phyloP scores from a whole-genome alignment of 2,329 filamentous ascomycete species.

The Alternaria dauci region DNA sequence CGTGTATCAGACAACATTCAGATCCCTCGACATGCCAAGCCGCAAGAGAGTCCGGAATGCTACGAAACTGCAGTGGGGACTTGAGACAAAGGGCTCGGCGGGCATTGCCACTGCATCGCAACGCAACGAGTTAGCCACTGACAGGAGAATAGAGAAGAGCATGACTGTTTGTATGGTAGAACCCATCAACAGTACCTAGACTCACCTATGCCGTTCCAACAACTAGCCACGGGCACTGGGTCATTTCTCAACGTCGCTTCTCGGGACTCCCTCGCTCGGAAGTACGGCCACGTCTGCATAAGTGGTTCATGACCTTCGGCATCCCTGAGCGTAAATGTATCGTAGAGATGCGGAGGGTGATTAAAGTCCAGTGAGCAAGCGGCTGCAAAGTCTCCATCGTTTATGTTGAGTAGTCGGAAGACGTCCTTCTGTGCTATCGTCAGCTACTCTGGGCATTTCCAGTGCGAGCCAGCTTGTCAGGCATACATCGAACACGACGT shows the following conservation, averaged over 20 bases:
- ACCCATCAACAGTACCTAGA: not conserved
- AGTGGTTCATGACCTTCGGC: constrained; percentile 58
- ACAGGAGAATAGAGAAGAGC: not conserved
- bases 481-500: not conserved
- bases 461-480: not conserved
- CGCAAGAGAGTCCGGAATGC: constrained; percentile 67
- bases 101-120: not conserved
- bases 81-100: not conserved
- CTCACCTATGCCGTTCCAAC: constrained; percentile 69
- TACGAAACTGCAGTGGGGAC: constrained; percentile 64
- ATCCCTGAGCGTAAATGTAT: constrained; percentile 69
- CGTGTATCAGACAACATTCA: constrained; percentile 79
- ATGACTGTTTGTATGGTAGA: not conserved
- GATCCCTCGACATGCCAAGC: constrained; percentile 72
- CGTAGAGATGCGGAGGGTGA: constrained; percentile 64
- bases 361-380: constrained; percentile 60
- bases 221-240: constrained; percentile 67
- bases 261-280: constrained; percentile 60
- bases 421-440: constrained; percentile 58
- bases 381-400: constrained; percentile 60
- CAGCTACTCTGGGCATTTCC: constrained; percentile 22
- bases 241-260: constrained; percentile 52
- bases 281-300: constrained; percentile 67
- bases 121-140: not conserved
- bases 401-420: constrained; percentile 57